These are phyloP conservation scores for Mycena metata DNA, from an alignment of 768 basidiomycete species.

Conservation along the genomic window DNA sequence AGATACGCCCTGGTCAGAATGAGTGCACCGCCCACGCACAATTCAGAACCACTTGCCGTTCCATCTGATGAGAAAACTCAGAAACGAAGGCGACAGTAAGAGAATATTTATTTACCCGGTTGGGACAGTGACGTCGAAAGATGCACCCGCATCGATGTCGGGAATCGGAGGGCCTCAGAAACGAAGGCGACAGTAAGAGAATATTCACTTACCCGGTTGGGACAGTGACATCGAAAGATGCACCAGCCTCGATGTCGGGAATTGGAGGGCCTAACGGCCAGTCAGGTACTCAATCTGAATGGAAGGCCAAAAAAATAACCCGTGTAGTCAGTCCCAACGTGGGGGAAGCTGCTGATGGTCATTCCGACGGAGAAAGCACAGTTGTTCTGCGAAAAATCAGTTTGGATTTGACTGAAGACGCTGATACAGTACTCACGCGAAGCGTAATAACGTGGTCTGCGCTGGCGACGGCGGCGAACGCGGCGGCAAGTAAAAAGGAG, in stretches of 20 bases:
- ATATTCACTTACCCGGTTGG: not conserved
- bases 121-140: conserved; percentile 5
- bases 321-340: no score
- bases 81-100: not conserved
- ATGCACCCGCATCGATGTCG: conserved; percentile 6
- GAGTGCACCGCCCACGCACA: not conserved
- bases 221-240: conserved; percentile 2
- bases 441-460: no score
- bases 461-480: no score
- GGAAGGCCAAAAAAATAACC: no score
- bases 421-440: no score
- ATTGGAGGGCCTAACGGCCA: conserved; percentile 1
- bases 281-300: no score
- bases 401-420: no score
- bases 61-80: not conserved
- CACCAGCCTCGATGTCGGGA: conserved; percentile 5
- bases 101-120: not conserved
- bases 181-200: not conserved
- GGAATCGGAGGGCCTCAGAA: conserved; percentile 1
- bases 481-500: no score
- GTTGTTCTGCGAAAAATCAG: no score
- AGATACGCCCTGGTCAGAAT: conserved; percentile 19
- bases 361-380: no score
- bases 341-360: no score
- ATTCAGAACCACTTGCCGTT: conserved; percentile 6